Evolutionary conservation across 352 stramenopile species (phyloP).

Genomic region (Pythium plurisporium): DNA sequence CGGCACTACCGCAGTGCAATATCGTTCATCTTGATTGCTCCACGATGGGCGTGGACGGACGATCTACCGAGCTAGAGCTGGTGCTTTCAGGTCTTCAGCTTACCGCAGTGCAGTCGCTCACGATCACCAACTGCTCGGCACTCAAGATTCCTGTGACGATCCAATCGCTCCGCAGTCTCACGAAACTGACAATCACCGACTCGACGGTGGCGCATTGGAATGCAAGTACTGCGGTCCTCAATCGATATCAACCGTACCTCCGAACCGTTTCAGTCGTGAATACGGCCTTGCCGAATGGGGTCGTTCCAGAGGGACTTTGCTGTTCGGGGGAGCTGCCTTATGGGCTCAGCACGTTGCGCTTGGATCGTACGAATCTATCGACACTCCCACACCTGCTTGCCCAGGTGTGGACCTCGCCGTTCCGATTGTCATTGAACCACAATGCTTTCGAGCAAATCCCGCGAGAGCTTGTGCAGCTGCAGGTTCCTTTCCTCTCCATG

Average conservation of each 20-base stretch:
- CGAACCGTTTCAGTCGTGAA: not conserved
- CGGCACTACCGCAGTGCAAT: not conserved
- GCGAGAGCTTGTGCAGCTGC: not conserved
- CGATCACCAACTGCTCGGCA: not conserved
- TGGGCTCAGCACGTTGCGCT: not conserved
- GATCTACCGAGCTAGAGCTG: not conserved
- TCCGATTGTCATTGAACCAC: not conserved
- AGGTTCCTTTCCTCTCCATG: not conserved
- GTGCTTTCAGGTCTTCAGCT: not conserved
- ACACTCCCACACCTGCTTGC: not conserved
- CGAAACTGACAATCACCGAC: not conserved
- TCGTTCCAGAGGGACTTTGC: not conserved
- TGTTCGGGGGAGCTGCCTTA: not conserved
- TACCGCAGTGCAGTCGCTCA: not conserved
- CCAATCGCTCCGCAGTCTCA: not conserved
- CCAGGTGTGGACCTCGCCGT: not conserved
- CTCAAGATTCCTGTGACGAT: not conserved
- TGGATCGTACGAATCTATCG: not conserved
- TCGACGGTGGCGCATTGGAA: not conserved
- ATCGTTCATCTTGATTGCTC: not conserved
- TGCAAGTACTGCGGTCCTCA: not conserved
- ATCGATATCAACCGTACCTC: not conserved
- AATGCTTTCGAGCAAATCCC: not conserved
- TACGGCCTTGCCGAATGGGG: not conserved
- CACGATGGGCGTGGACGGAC: not conserved